Conservation (phyloP, 805 yeast species). For the Yamadazyma sp. region DNA sequence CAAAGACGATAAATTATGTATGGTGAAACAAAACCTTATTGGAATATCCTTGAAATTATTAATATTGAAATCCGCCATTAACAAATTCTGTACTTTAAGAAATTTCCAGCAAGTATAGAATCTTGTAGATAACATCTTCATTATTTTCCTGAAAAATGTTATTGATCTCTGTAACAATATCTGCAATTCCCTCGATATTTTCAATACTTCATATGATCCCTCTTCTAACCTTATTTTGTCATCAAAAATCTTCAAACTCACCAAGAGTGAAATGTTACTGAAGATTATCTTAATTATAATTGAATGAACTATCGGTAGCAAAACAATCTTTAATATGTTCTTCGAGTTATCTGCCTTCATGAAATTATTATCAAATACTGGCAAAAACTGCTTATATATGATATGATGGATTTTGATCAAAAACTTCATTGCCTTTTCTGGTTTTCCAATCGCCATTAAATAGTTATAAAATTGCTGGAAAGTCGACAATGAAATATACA, state of each 20-base stretch:
- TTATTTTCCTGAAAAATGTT: slow-evolving; percentile 11
- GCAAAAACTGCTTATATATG: slow-evolving; percentile 18
- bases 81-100: slow-evolving; percentile 47
- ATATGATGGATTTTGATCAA: slow-evolving; percentile 26
- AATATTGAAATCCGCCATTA: slow-evolving; percentile 33
- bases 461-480: slow-evolving; percentile 32
- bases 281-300: slow-evolving; percentile 38
- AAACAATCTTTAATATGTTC: slow-evolving; percentile 26
- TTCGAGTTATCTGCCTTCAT: slow-evolving; percentile 1
- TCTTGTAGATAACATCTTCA: slow-evolving; percentile 42
- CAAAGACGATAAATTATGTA: slow-evolving; percentile 3
- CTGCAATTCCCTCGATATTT: slow-evolving; percentile 7
- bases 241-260: slow-evolving; percentile 14
- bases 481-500: slow-evolving; percentile 6
- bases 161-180: slow-evolving; percentile 17
- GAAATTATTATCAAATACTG: slow-evolving; percentile 4
- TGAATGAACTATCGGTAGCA: slow-evolving; percentile 29
- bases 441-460: slow-evolving; percentile 30
- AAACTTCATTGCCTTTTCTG: slow-evolving; percentile 29
- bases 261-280: slow-evolving; percentile 16
- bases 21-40: slow-evolving; percentile 6
- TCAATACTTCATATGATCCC: not conserved
- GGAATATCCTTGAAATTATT: slow-evolving; percentile 3
- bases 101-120: slow-evolving; percentile 65
- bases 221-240: not conserved